These are phyloP conservation scores for Trichoderma lentiforme DNA, from an alignment of 2,329 filamentous ascomycete genomes.

Conservation along the genomic window DNA sequence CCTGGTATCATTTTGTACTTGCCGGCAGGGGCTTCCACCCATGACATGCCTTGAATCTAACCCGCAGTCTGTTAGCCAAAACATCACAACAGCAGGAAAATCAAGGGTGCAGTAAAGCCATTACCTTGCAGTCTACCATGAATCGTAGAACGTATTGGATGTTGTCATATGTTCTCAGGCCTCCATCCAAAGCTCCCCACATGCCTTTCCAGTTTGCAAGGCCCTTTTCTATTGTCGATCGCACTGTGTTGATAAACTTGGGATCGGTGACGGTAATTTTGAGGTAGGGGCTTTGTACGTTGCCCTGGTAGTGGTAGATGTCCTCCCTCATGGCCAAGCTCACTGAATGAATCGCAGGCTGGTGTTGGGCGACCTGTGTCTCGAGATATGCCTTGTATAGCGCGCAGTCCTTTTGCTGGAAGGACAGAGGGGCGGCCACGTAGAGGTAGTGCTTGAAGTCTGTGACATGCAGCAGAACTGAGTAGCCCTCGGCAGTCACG, in stretches of 20 bases:
- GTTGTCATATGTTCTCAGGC: conserved; percentile 89
- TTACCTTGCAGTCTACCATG: conserved; percentile 92
- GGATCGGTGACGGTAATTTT: conserved; percentile 92
- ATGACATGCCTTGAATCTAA: conserved; percentile 89
- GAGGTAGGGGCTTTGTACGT: conserved; percentile 84
- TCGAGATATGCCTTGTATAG: conserved; percentile 80
- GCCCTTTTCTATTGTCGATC: conserved; percentile 70
- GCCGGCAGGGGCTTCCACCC: conserved; percentile 79
- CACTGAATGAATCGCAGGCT: conserved; percentile 74
- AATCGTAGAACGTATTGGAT: conserved; percentile 94
- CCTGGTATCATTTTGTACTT: conserved; percentile 69
- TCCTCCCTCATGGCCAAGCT: conserved; percentile 82
- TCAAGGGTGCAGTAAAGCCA: conserved; percentile 19
- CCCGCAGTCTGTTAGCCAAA: not conserved
- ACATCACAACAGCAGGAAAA: not conserved
- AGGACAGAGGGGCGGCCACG: conserved; percentile 79
- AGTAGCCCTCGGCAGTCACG: conserved; percentile 79
- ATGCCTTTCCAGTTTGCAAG: conserved; percentile 85
- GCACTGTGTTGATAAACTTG: conserved; percentile 74
- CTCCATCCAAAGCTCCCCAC: conserved; percentile 69
- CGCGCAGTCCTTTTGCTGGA: conserved; percentile 73
- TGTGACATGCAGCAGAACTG: conserved; percentile 89
- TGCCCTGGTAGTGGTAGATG: conserved; percentile 91
- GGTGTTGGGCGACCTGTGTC: conserved; percentile 67
- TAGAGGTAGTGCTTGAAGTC: conserved; percentile 97